phyloP scores from a whole-genome alignment of 768 basidiomycete species.

The Boletus eberwhitei region DNA sequence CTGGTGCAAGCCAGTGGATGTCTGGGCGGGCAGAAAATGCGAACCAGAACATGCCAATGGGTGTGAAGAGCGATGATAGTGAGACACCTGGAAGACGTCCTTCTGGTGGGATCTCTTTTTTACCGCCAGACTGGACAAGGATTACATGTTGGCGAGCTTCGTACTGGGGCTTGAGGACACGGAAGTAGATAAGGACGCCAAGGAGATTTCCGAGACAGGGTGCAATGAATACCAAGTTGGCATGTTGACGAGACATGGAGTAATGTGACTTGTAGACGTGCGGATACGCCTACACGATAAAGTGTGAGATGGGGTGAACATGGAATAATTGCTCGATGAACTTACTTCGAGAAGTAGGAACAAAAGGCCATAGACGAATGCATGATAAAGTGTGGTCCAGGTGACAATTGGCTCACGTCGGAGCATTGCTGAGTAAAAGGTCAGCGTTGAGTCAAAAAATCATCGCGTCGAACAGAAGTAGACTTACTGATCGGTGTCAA shows the following conservation, averaged over 20 bases:
- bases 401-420: conserved; percentile 22
- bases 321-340: neutral
- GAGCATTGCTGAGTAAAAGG: conserved; percentile 13
- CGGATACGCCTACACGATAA: conserved; percentile 15
- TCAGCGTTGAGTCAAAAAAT: neutral
- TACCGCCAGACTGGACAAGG: conserved; percentile 15
- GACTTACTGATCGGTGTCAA: conserved; percentile 17
- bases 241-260: conserved; percentile 19
- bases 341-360: conserved; percentile 26
- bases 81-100: conserved; percentile 20
- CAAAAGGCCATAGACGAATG: conserved; percentile 24
- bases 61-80: conserved; percentile 18
- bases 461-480: neutral
- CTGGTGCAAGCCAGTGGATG: conserved; percentile 21
- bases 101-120: conserved; percentile 18
- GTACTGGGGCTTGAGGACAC: conserved; percentile 21
- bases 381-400: conserved; percentile 24
- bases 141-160: conserved; percentile 14
- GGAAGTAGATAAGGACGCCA: conserved; percentile 22
- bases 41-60: conserved; percentile 29
- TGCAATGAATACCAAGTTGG: conserved; percentile 20
- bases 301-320: neutral
- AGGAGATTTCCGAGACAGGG: conserved; percentile 25
- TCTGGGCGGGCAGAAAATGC: conserved; percentile 19
- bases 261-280: conserved; percentile 21